Conservation (phyloP, 495 filamentous ascomycete species). For the Bryoglossum gracile region DNA sequence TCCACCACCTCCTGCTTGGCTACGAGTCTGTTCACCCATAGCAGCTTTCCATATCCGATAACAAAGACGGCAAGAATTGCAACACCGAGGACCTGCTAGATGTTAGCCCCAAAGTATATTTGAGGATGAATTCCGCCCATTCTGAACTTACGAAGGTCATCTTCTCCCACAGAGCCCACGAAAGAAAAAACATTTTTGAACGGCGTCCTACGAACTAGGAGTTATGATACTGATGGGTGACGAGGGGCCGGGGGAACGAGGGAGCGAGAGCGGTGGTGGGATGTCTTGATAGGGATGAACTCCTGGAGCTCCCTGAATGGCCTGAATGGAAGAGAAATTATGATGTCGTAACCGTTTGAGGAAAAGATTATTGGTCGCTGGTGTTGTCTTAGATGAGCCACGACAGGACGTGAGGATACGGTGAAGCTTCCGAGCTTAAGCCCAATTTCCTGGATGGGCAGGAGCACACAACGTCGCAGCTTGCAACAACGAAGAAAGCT, state of each 20-base stretch:
- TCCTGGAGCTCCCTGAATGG: not conserved
- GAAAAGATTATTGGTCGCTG: not conserved
- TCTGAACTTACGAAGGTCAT: constrained; percentile 71
- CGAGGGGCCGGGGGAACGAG: no score
- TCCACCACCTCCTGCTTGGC: constrained; percentile 59
- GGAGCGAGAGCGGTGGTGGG: not conserved
- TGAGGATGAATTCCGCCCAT: not conserved
- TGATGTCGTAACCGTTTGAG: not conserved
- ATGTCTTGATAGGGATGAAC: not conserved
- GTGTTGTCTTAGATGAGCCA: no score
- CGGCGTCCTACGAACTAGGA: not conserved
- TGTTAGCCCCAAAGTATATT: not conserved
- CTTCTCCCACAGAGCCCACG: constrained; percentile 85
- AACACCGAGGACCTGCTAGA: constrained; percentile 35
- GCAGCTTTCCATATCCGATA: constrained; percentile 47
- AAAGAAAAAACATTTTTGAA: constrained; percentile 57
- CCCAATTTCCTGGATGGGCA: constrained; percentile 4
- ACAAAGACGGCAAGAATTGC: constrained; percentile 45
- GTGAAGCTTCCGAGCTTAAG: no score
- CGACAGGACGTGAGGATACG: no score
- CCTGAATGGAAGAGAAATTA: not conserved
- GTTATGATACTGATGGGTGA: not conserved
- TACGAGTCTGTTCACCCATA: constrained; percentile 56
- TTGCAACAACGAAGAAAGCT: no score
- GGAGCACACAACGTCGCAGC: not conserved